Evolutionary conservation across 192 early-diverging fungal genomes (phyloP).

Genomic region (Neocallimastix lanati): DNA sequence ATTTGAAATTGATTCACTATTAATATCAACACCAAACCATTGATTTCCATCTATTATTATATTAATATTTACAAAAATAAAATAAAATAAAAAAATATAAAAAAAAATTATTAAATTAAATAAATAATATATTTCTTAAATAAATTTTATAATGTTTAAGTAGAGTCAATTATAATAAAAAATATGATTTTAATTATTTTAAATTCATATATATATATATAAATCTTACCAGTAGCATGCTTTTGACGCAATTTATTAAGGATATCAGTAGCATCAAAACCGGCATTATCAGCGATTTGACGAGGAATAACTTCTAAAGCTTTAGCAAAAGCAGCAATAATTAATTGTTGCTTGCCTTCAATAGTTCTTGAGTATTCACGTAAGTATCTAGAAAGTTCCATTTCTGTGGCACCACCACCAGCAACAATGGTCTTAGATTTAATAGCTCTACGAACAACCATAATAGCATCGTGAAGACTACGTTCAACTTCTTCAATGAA

Average conservation of each 20-base stretch:
- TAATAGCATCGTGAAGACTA: conserved; percentile 95
- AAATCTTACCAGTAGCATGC: conserved; percentile 53
- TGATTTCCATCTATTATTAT: conserved; percentile 23
- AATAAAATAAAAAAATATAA: too few species aligned
- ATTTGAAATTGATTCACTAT: conserved; percentile 68
- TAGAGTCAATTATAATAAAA: too few species aligned
- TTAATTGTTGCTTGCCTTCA: conserved; percentile 96
- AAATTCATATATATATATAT: too few species aligned
- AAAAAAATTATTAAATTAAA: too few species aligned
- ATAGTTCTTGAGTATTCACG: conserved; percentile 80
- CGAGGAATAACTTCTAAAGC: conserved; percentile 95
- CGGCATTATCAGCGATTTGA: conserved; percentile 94
- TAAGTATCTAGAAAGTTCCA: conserved; percentile 91
- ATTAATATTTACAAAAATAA: too few species aligned
- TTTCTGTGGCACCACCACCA: conserved; percentile 94
- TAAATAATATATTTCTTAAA: too few species aligned
- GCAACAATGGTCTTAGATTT: conserved; percentile 92
- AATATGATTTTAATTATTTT: too few species aligned
- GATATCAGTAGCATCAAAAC: conserved; percentile 95
- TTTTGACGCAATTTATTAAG: conserved; percentile 90
- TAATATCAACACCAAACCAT: conserved; percentile 91
- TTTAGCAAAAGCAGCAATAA: conserved; percentile 83
- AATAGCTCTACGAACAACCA: conserved; percentile 95
- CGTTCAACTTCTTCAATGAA: conserved; percentile 98
- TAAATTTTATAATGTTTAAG: too few species aligned